Conservation (phyloP, 202 grass and related monocot species). For the Bolboschoenoplectus hybrid region DNA sequence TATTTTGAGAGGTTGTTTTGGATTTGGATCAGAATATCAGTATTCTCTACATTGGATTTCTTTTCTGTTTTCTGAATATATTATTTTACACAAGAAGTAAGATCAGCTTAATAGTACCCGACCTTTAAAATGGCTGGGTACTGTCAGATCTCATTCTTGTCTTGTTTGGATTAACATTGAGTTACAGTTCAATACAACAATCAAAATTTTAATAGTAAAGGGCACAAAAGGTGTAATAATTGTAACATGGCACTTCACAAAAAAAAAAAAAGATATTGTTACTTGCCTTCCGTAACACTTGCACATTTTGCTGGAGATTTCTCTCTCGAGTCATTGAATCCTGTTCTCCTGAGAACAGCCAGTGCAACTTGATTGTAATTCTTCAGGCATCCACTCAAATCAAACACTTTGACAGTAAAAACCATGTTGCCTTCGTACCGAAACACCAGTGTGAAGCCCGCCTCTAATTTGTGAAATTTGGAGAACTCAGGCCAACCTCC, state of each 20-base stretch:
- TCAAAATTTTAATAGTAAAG: background rate
- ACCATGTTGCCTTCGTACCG: conserved; percentile 46
- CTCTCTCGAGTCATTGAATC: conserved; percentile 23
- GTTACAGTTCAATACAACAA: background rate
- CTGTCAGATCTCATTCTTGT: background rate
- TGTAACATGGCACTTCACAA: background rate
- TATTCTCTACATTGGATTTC: background rate
- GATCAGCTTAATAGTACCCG: background rate
- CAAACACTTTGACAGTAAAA: conserved; percentile 55
- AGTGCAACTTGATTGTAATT: background rate
- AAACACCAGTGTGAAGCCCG: conserved; percentile 45
- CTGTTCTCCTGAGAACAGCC: conserved; percentile 18
- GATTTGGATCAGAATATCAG: background rate
- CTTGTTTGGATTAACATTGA: background rate
- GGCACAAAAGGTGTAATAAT: background rate
- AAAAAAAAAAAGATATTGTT: background rate
- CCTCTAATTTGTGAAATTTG: conserved; percentile 37
- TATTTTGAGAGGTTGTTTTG: background rate
- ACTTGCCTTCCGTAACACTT: conserved; percentile 35
- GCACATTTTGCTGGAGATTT: conserved; percentile 38
- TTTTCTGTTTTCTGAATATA: background rate
- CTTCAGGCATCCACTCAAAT: conserved; percentile 35
- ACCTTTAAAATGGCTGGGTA: background rate
- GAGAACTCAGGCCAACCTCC: conserved; percentile 51
- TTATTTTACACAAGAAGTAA: background rate